Conservation (phyloP, 345 rosid species). For the Corchorus capsularis region DNA sequence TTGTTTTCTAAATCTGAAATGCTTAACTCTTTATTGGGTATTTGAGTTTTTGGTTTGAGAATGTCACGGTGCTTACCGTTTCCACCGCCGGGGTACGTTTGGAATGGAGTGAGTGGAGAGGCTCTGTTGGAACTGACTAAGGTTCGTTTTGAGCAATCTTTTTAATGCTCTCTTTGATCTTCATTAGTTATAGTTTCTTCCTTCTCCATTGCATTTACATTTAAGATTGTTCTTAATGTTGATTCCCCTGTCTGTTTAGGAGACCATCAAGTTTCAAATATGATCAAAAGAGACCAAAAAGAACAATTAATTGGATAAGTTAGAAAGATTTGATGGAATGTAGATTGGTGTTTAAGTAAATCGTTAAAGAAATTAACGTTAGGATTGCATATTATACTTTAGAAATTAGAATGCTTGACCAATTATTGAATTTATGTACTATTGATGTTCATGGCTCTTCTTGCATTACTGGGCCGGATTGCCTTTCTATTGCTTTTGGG, state of each 20-base stretch:
- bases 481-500: neutral
- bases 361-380: too few species aligned
- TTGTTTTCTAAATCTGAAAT: neutral
- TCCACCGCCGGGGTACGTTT: constrained; percentile 15
- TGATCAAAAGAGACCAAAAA: neutral
- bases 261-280: neutral
- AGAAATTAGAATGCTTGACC: neutral
- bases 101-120: constrained; percentile 8
- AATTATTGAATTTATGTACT: neutral
- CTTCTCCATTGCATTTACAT: neutral
- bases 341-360: too few species aligned
- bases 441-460: neutral
- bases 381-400: neutral
- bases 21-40: neutral
- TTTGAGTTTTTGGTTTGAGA: neutral
- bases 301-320: neutral
- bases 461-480: neutral
- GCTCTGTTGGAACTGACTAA: neutral
- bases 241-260: neutral
- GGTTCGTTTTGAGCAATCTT: constrained; percentile 12
- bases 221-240: neutral
- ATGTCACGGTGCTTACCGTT: constrained; percentile 26
- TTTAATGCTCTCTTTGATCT: neutral
- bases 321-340: neutral
- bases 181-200: neutral